These are phyloP conservation scores for Trifolium dubium DNA, from an alignment of 306 rosid species.

Conservation along the genomic window DNA sequence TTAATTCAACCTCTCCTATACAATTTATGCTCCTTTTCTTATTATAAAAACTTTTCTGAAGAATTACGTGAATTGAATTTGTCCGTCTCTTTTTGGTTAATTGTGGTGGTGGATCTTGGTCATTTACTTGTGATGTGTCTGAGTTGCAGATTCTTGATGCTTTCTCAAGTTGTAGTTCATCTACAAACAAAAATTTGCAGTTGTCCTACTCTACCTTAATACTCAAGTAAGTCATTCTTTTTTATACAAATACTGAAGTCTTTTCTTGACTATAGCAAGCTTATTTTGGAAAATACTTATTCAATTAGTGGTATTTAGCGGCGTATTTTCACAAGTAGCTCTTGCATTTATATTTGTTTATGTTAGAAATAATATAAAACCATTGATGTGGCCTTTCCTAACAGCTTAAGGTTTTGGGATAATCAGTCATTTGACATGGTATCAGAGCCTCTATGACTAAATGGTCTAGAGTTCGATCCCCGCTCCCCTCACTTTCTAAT, in stretches of 20 bases:
- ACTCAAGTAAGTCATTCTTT: slow-evolving; percentile 72
- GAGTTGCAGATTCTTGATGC: slow-evolving; percentile 83
- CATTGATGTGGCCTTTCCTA: no score
- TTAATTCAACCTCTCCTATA: slow-evolving; percentile 1
- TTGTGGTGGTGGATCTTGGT: slow-evolving; percentile 3
- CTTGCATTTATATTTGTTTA: slow-evolving; percentile 20
- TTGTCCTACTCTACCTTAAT: slow-evolving; percentile 80
- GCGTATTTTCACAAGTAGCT: slow-evolving; percentile 7
- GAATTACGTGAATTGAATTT: background rate
- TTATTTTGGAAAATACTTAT: slow-evolving; percentile 21
- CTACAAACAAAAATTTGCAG: slow-evolving; percentile 83
- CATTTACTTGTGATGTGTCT: slow-evolving; percentile 30
- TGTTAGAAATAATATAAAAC: no score
- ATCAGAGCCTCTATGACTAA: no score
- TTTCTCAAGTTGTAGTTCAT: slow-evolving; percentile 75
- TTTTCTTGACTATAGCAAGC: slow-evolving; percentile 3
- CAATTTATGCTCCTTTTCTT: slow-evolving; percentile 22
- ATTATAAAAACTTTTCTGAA: slow-evolving; percentile 8
- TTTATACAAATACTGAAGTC: background rate
- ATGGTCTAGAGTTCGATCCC: no score
- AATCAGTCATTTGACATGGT: no score
- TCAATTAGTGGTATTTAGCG: slow-evolving; percentile 14
- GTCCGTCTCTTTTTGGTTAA: background rate
- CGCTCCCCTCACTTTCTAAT: no score
- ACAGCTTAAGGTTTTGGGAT: no score